Evolutionary conservation across 2,329 filamentous ascomycete species (phyloP).

Genomic region (Aspergillus texensis): DNA sequence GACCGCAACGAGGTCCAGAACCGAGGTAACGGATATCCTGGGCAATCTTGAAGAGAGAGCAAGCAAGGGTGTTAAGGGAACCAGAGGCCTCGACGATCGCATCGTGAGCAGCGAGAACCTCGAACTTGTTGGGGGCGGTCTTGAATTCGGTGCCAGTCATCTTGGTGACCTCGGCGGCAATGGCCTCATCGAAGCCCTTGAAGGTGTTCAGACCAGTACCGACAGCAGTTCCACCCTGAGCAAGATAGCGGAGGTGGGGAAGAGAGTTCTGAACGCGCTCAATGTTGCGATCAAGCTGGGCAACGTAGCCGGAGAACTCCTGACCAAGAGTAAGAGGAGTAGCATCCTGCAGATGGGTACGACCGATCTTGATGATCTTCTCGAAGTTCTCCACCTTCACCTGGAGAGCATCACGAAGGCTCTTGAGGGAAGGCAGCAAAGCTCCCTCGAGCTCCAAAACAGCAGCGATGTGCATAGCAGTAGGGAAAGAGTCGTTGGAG

Average conservation of each 20-base stretch:
- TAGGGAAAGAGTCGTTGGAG: slow-evolving; percentile 99
- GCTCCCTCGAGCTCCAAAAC: slow-evolving; percentile 88
- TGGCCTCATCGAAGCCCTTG: slow-evolving; percentile 89
- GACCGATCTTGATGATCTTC: slow-evolving; percentile 97
- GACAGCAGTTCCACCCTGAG: slow-evolving; percentile 94
- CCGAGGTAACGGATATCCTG: slow-evolving; percentile 98
- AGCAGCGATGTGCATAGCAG: slow-evolving; percentile 98
- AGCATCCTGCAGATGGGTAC: slow-evolving; percentile 96
- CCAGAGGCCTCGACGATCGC: slow-evolving; percentile 93
- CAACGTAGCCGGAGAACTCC: slow-evolving; percentile 97
- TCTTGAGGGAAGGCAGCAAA: slow-evolving; percentile 79
- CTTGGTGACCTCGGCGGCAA: slow-evolving; percentile 86
- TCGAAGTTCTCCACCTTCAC: slow-evolving; percentile 88
- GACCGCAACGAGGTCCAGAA: slow-evolving; percentile 90
- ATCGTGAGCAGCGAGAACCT: slow-evolving; percentile 93
- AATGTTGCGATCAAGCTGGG: slow-evolving; percentile 89
- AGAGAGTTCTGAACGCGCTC: slow-evolving; percentile 81
- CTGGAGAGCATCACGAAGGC: slow-evolving; percentile 80
- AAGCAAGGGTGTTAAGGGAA: slow-evolving; percentile 87
- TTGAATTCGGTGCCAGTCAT: slow-evolving; percentile 93
- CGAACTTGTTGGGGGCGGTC: slow-evolving; percentile 99
- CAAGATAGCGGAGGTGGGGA: slow-evolving; percentile 81
- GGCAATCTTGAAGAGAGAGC: slow-evolving; percentile 94
- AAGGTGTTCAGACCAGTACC: slow-evolving; percentile 98
- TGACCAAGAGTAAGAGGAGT: slow-evolving; percentile 94